Evolutionary conservation across 2,329 filamentous ascomycete species (phyloP), one percentile per base, ranked within the genome.

Genomic region (Aspergillus spinulosporus): DNA sequence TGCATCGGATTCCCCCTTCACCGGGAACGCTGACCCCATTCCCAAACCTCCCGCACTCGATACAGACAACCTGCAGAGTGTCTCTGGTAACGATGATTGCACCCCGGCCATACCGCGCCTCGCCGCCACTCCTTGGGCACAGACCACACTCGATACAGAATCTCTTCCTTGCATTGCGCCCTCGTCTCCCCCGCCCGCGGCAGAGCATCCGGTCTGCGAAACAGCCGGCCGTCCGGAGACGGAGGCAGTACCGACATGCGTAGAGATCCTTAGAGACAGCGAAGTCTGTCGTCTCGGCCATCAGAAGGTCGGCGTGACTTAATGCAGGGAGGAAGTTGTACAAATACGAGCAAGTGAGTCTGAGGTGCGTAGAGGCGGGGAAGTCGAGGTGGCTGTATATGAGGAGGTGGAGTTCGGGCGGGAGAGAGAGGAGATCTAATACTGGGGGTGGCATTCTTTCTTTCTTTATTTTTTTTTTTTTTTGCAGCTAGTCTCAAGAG

Each of bases 61-160:
- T 55, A 49, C 68, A 70, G 11, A 68, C 50, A 3, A 70, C 66
- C 45, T 58, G 62, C 9, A 61, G 47, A 2, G 44, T 42, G 1
- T 64, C 66, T 8, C 62, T 48, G 15, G 67, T 45, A 4, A 47
- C 49, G 8, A 70, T 47, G 49, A 61, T 57, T 2, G 64, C 65
- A 0, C 68, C 67, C 5, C 61, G 62, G 5, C 65, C 65, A 57
- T 70, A 69, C 32, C 68, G 54, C 12, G 68, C 65, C 43, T 59
- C 48, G 3, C 62, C 65, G 0, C 57, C 45, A 4, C 66, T 54
- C 14, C 47, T 28, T 2, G 66, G 66, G 39, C 56, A 49, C 36
- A 70, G 31, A 0, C 68, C 68, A 34, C 68, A 70, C 12, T 68
- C 63, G 14, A 70, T 53, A 21, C 68, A 70, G 49, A 70, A 70